Conservation (phyloP, 345 rosid genomes). For the Jatropha curcas region DNA sequence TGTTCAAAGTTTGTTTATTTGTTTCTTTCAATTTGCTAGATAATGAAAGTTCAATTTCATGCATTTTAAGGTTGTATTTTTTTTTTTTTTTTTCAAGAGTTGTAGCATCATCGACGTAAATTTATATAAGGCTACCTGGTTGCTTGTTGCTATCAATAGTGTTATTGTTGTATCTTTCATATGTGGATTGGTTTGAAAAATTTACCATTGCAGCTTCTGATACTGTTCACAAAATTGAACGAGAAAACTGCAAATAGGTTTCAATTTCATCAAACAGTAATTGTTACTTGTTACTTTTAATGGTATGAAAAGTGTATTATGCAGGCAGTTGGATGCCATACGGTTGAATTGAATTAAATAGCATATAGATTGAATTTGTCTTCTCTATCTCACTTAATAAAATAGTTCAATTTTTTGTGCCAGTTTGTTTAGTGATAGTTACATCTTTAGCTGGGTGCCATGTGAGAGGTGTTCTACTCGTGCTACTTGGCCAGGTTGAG, state of each 20-base stretch:
- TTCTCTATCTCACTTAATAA: neutral
- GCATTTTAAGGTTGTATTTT: too few species aligned
- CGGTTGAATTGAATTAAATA: slow-evolving; percentile 6
- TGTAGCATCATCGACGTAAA: neutral
- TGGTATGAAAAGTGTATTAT: neutral
- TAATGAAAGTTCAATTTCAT: neutral
- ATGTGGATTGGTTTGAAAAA: neutral
- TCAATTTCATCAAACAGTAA: neutral
- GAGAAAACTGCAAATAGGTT: neutral
- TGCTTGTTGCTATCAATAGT: neutral
- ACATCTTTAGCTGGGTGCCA: neutral
- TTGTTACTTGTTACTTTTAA: neutral
- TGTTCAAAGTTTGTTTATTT: neutral
- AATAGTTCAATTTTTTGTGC: slow-evolving; percentile 1
- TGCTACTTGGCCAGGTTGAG: slow-evolving; percentile 1
- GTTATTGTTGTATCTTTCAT: too few species aligned
- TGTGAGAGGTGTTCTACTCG: slow-evolving; percentile 4
- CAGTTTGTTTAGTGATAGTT: neutral
- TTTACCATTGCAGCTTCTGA: neutral
- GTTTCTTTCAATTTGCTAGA: neutral
- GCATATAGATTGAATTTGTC: neutral
- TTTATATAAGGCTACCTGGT: neutral
- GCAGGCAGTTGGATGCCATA: neutral
- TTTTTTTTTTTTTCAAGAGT: neutral
- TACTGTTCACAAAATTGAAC: neutral